phyloP scores from a whole-genome alignment of 257 asterid genomes.

The Capsicum chinense region DNA sequence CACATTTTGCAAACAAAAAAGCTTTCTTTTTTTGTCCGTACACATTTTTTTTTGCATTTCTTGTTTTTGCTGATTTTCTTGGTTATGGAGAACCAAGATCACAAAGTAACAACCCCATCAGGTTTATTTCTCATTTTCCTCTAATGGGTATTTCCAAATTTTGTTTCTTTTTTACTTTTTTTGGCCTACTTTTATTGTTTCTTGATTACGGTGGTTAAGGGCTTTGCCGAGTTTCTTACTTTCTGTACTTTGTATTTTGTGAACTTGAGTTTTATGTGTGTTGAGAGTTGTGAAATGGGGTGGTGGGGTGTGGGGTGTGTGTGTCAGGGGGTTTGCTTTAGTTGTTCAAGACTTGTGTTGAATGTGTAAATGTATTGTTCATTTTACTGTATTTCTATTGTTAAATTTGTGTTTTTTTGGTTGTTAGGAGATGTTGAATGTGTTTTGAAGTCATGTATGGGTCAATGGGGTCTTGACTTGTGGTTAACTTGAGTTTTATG shows the following conservation, averaged over 20 bases:
- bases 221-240: background rate
- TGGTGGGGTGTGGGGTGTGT: too few relatives aligned
- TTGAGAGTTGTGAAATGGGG: too few relatives aligned
- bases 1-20: background rate
- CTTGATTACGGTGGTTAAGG: background rate
- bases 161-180: background rate
- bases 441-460: too few relatives aligned
- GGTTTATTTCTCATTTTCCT: constrained; percentile 31
- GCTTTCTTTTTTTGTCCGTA: constrained; percentile 15
- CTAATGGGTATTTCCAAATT: background rate
- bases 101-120: constrained; percentile 26
- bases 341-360: too few relatives aligned
- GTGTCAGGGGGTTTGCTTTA: too few relatives aligned
- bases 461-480: too few relatives aligned
- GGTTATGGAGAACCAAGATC: constrained; percentile 44
- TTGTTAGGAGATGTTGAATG: too few relatives aligned
- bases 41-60: background rate
- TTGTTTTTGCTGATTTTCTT: background rate
- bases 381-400: too few relatives aligned
- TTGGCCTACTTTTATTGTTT: background rate
- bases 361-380: too few relatives aligned
- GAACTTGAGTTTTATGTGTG: background rate
- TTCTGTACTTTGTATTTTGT: background rate
- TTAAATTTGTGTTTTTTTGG: too few relatives aligned
- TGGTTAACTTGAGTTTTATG: too few relatives aligned